A percentile compares a stretch with the other conserved stretches of the same genome.
These are phyloP conservation scores for Geranomyces michiganensis DNA, from an alignment of 192 early-diverging fungal genomes.

Conservation along the genomic window DNA sequence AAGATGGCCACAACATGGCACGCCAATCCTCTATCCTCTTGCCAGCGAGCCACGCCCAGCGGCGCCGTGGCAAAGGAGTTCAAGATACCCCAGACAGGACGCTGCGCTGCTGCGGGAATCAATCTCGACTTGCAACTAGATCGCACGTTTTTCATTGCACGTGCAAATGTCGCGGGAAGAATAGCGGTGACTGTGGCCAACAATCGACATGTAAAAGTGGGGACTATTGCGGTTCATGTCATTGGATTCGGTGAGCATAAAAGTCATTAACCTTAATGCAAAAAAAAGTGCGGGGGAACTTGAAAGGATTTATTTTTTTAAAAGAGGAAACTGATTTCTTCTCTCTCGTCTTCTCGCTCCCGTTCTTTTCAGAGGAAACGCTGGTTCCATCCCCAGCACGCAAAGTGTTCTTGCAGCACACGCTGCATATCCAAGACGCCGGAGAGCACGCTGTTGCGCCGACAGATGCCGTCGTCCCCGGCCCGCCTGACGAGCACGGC, in stretches of 20 bases:
- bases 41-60: too few species aligned
- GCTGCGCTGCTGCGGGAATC: conserved; percentile 5
- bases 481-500: conserved; percentile 55
- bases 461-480: conserved; percentile 45
- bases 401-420: conserved; percentile 36
- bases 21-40: too few species aligned
- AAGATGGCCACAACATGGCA: too few species aligned
- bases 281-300: neutral
- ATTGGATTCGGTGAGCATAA: conserved; percentile 35
- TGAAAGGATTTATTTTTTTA: neutral
- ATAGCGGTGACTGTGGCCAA: conserved; percentile 25
- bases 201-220: conserved; percentile 37
- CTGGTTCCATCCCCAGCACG: conserved; percentile 1
- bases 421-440: conserved; percentile 36
- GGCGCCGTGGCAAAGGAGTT: neutral
- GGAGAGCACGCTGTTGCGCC: conserved; percentile 32
- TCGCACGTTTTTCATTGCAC: conserved; percentile 36
- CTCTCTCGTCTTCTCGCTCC: too few species aligned
- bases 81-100: neutral
- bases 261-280: too few species aligned
- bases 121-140: conserved; percentile 29
- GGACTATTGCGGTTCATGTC: conserved; percentile 37
- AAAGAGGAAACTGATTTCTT: neutral
- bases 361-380: conserved; percentile 10
- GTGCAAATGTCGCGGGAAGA: conserved; percentile 28